Conservation (phyloP, 1,139 yeast genomes). For the Scheffersomyces stambukii region DNA sequence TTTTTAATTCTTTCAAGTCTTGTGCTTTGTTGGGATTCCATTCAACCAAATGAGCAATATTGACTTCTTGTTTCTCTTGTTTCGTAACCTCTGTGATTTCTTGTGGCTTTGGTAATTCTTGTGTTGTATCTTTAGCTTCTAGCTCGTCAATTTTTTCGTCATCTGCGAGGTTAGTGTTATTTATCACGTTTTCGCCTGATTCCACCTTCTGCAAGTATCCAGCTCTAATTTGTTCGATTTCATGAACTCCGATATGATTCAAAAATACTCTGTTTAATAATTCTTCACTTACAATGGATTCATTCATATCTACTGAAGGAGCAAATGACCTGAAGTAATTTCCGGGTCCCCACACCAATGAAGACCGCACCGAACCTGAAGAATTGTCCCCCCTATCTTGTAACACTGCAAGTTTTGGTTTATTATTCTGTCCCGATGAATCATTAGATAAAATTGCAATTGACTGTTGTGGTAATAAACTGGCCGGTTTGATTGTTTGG, state of each 20-base stretch:
- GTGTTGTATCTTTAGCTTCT: slow-evolving; percentile 7
- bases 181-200: slow-evolving; percentile 9
- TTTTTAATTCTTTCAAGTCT: slow-evolving; percentile 22
- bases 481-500: slow-evolving; percentile 22
- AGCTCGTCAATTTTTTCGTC: slow-evolving; percentile 8
- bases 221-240: slow-evolving; percentile 38
- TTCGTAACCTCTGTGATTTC: slow-evolving; percentile 7
- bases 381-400: slow-evolving; percentile 13
- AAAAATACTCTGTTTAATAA: slow-evolving; percentile 74
- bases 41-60: slow-evolving; percentile 29
- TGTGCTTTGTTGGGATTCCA: slow-evolving; percentile 36
- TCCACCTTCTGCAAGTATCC: slow-evolving; percentile 13
- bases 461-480: slow-evolving; percentile 16
- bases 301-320: slow-evolving; percentile 69
- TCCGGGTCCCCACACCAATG: slow-evolving; percentile 19
- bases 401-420: slow-evolving; percentile 14
- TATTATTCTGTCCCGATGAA: slow-evolving; percentile 12
- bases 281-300: slow-evolving; percentile 58
- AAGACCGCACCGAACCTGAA: slow-evolving; percentile 5
- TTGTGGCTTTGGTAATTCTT: slow-evolving; percentile 7
- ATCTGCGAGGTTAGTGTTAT: slow-evolving; percentile 12
- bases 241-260: slow-evolving; percentile 62
- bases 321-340: slow-evolving; percentile 71
- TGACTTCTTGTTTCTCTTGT: slow-evolving; percentile 14
- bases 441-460: slow-evolving; percentile 7